Evolutionary conservation across 768 basidiomycete genomes (phyloP).

Genomic region (Hericium rajendrae): DNA sequence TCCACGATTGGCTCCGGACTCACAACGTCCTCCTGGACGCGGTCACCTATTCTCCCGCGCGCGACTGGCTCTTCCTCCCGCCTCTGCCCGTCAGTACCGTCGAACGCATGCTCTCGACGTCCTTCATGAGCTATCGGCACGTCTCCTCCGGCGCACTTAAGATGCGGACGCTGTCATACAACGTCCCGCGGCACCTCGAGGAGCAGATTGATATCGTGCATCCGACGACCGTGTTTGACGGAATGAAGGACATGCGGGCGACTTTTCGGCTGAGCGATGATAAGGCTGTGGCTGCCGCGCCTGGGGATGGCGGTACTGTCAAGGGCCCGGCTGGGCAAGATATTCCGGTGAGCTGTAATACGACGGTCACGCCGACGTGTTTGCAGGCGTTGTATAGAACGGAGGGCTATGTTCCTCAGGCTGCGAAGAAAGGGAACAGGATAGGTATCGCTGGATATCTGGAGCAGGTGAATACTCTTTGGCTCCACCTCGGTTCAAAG

Average conservation of each 20-base stretch:
- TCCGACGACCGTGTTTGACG: constrained; percentile 53
- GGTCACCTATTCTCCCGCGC: constrained; percentile 6
- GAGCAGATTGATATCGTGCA: constrained; percentile 52
- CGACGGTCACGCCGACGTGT: constrained; percentile 24
- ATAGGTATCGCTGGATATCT: constrained; percentile 26
- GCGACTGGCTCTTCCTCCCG: constrained; percentile 11
- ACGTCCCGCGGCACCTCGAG: constrained; percentile 41
- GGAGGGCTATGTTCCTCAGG: constrained; percentile 12
- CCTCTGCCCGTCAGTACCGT: constrained; percentile 9
- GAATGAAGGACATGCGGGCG: constrained; percentile 22
- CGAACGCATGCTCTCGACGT: constrained; percentile 8
- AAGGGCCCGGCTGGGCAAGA: not conserved
- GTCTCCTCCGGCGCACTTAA: not conserved
- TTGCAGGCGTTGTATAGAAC: constrained; percentile 6
- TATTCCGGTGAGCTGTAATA: constrained; percentile 23
- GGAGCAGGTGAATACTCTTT: constrained; percentile 18
- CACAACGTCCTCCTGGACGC: not conserved
- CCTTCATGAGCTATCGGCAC: not conserved
- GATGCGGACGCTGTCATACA: constrained; percentile 44
- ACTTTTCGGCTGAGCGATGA: constrained; percentile 21
- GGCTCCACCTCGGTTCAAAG: constrained; percentile 16
- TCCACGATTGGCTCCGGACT: not conserved
- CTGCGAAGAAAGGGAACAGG: constrained; percentile 18
- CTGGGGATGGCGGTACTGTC: not conserved
- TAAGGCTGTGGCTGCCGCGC: not conserved